A percentile compares a stretch with the other conserved stretches of the same genome.
Conservation (phyloP, 164 flowering plant species). For the Magnolia sinica region DNA sequence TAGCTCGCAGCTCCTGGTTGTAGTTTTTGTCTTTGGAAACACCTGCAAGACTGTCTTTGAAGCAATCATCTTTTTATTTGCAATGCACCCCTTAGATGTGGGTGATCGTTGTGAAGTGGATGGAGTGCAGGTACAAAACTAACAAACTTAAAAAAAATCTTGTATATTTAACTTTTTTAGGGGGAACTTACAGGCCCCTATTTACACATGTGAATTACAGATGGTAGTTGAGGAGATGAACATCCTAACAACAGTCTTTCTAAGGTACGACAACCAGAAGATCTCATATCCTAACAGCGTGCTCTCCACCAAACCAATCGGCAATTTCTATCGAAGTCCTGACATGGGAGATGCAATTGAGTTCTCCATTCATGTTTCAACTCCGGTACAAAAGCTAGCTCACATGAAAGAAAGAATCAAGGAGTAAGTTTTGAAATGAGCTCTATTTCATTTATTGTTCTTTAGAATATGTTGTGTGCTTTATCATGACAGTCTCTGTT, state of each 20-base stretch:
- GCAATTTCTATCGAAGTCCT: constrained; percentile 55
- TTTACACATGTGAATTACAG: constrained; percentile 22
- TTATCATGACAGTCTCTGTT: no score
- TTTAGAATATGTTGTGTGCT: neutral
- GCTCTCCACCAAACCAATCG: constrained; percentile 46
- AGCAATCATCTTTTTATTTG: constrained; percentile 54
- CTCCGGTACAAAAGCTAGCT: constrained; percentile 50
- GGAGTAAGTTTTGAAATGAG: constrained; percentile 21
- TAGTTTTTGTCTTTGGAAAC: constrained; percentile 55
- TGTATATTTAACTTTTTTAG: neutral
- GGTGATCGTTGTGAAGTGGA: constrained; percentile 65
- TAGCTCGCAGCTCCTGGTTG: constrained; percentile 56
- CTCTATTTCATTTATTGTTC: neutral
- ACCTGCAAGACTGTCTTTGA: constrained; percentile 57
- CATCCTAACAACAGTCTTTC: constrained; percentile 58
- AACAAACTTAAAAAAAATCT: neutral
- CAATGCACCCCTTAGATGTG: constrained; percentile 61
- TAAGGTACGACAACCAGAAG: constrained; percentile 56
- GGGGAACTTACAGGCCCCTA: neutral
- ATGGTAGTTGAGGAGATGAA: constrained; percentile 72
- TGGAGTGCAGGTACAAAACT: constrained; percentile 46
- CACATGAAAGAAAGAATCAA: constrained; percentile 39
- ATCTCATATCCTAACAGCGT: constrained; percentile 54
- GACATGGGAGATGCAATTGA: constrained; percentile 58
- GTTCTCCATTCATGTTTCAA: constrained; percentile 50